Base-by-base conservation (phyloP, 176 grass and related monocot species). In the Carex kokanica region DNA sequence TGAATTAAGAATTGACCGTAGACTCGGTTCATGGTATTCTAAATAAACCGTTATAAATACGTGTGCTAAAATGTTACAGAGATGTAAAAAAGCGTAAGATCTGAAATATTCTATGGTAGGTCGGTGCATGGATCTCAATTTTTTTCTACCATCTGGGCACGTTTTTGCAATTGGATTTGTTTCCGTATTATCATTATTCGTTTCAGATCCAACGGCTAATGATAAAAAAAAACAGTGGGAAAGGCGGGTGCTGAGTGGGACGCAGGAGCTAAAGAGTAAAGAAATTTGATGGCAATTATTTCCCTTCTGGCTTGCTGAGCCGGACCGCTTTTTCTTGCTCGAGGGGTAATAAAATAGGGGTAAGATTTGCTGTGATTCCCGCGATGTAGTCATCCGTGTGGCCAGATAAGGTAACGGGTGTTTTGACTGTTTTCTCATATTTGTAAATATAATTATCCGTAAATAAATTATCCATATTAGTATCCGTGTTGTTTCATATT, bases 201-300 rank as follows among this genome's bases (percentile, higher is more conserved):
- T 81, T 51, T 82, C 27, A 64, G 79, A 82, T 82, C 60, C 59
- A 82, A 82, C 79, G 79, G 59, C 79, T 59, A 15, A 6, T 24
- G 55, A 5, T 79, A 38, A 79, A 75, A 75, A 21, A 18, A 18
- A 71, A 47, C 15, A 40, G 15, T 15, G 65, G 32, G 31, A 68
- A 68, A 38, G 49, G 73, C 49, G 51, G 79, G 59, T 64, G 60
- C 20, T 82, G 79, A 82, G 79, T 65, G 38, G 36, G 79, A 63
- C n/a, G 60, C 43, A 13, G 21, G 25, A 81, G 18, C 79, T 81
- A 64, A 81, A n/a, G n/a, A n/a, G n/a, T n/a, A n/a, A n/a, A 81
- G 55, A 65, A 81, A 65, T 45, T 63, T 81, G 11, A 74, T 52
- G 47, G 60, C 79, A 41, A 65, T 81, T 65, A 65, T 81, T 61